These are phyloP conservation scores for Eucalyptus grandis DNA, from an alignment of 345 rosid genomes.

Conservation along the genomic window DNA sequence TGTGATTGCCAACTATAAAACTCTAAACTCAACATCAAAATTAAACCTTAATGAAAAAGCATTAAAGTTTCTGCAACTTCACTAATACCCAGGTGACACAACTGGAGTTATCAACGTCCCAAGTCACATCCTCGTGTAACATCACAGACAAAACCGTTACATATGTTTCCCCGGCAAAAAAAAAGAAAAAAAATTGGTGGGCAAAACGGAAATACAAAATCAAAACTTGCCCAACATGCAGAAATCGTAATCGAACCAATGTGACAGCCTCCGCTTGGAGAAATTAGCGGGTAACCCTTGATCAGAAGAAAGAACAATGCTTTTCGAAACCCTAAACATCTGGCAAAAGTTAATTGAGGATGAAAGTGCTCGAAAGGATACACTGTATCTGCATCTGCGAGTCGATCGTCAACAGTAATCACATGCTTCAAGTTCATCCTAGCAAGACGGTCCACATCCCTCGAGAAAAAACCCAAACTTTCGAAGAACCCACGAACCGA, in stretches of 20 bases:
- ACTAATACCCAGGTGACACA: not conserved
- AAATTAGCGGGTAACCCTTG: not conserved
- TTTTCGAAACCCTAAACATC: not conserved
- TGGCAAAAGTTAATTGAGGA: not conserved
- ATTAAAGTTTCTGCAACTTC: not conserved
- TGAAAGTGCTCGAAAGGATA: not conserved
- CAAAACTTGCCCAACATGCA: not conserved
- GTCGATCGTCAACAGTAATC: not conserved
- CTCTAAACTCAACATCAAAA: not conserved
- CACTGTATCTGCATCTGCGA: not conserved
- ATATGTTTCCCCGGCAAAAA: not conserved
- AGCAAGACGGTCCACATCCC: not conserved
- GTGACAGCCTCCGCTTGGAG: not conserved
- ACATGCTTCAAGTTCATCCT: not conserved
- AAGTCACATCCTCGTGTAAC: not conserved
- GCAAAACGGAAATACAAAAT: not conserved
- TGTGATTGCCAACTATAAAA: not conserved
- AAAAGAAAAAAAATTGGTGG: not conserved
- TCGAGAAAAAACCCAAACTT: not conserved
- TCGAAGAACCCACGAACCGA: not conserved
- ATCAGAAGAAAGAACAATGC: not conserved
- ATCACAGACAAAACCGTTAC: not conserved
- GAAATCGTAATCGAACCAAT: not conserved
- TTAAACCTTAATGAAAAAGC: not conserved
- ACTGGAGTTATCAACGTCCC: not conserved